Conservation (phyloP, 305 asterid species). For the Lippia alba region DNA sequence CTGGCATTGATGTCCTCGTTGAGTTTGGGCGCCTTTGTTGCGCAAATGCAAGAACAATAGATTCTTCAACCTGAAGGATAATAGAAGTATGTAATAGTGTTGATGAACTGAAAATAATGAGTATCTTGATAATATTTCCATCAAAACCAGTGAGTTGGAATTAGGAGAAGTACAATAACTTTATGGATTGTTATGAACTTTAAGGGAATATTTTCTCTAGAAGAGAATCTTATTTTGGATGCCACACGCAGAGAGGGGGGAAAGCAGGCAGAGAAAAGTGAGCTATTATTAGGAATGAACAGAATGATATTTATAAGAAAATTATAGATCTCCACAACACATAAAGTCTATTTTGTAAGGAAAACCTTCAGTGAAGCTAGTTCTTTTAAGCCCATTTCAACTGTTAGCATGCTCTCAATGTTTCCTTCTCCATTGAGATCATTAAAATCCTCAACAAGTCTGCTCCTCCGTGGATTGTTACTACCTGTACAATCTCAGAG, state of each 20-base stretch:
- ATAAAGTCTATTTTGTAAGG: neutral
- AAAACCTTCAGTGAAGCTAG: constrained; percentile 88
- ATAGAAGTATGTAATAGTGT: neutral
- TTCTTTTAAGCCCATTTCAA: constrained; percentile 94
- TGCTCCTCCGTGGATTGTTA: constrained; percentile 59
- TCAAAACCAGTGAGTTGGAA: constrained; percentile 18
- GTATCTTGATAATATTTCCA: constrained; percentile 9
- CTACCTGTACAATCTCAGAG: constrained; percentile 55
- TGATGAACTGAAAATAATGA: neutral
- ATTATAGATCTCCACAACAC: constrained; percentile 22
- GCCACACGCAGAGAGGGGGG: no score
- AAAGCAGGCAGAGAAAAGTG: neutral
- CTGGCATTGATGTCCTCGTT: constrained; percentile 72
- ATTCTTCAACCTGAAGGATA: constrained; percentile 81
- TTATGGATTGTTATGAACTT: constrained; percentile 3
- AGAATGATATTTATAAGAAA: constrained; percentile 17
- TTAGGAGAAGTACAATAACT: constrained; percentile 1
- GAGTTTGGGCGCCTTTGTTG: constrained; percentile 91
- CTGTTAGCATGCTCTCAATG: constrained; percentile 94
- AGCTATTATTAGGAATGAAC: neutral
- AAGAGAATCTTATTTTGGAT: constrained; percentile 17
- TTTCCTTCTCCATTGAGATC: constrained; percentile 96
- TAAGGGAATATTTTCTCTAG: neutral
- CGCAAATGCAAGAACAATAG: constrained; percentile 82
- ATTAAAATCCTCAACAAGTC: constrained; percentile 72